phyloP scores from a whole-genome alignment of 768 basidiomycete species.

The Boletus huronensis region DNA sequence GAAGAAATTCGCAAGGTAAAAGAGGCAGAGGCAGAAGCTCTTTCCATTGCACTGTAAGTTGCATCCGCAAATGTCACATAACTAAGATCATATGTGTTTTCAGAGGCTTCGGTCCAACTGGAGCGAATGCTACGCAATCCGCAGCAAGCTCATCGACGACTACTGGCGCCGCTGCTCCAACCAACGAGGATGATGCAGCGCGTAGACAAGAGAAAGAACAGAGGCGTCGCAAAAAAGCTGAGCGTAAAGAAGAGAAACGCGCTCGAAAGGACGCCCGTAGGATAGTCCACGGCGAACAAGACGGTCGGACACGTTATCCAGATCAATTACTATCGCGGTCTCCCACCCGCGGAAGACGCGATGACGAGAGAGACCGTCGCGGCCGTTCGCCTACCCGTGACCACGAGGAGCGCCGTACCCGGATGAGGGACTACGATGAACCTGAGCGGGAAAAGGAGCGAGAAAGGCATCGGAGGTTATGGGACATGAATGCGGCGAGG shows the following conservation, averaged over 20 bases:
- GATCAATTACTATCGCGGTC: constrained; percentile 38
- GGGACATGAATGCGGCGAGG: constrained; percentile 47
- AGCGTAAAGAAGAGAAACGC: constrained; percentile 59
- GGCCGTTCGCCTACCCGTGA: constrained; percentile 30
- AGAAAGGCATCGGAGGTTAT: constrained; percentile 47
- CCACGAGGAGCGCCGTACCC: constrained; percentile 18
- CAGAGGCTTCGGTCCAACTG: constrained; percentile 70
- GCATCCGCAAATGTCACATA: neutral
- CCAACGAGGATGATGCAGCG: constrained; percentile 30
- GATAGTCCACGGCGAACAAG: constrained; percentile 33
- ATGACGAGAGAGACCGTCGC: constrained; percentile 23
- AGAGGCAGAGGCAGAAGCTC: constrained; percentile 85
- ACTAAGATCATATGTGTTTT: constrained; percentile 3
- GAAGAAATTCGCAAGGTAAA: constrained; percentile 84
- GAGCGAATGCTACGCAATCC: constrained; percentile 32
- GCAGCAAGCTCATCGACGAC: constrained; percentile 17
- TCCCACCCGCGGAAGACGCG: constrained; percentile 20
- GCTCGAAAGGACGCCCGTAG: constrained; percentile 50
- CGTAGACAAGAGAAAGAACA: constrained; percentile 45
- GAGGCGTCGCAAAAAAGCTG: constrained; percentile 47
- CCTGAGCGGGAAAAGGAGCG: constrained; percentile 30
- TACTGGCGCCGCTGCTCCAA: constrained; percentile 12
- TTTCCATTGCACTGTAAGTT: constrained; percentile 75
- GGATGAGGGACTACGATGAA: constrained; percentile 27
- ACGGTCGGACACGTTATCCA: constrained; percentile 23